Evolutionary conservation across 176 grass and related monocot species (phyloP), one percentile per base, ranked within the genome.

Genomic region (Hsuehochloa calcarea): DNA sequence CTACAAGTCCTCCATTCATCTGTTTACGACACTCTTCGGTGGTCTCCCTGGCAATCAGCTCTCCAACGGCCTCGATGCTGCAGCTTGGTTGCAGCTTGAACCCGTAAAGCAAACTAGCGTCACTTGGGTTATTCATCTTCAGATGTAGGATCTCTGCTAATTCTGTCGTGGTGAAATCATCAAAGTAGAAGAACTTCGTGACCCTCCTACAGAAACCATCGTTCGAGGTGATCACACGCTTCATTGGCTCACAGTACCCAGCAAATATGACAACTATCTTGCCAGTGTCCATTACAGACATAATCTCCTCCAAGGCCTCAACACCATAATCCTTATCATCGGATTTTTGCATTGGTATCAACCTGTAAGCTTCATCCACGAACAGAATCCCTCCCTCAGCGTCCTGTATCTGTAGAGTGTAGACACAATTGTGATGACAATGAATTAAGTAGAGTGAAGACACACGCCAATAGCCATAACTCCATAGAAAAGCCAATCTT

Each of bases 261-360:
- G 93, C 93, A 87, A 99, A 99, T 87, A 99, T 84, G 55, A 99
- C 87, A 35, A 94, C 90, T 38, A 99, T 68, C 81, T 96, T 99
- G 31, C 90, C 91, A 82, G 85, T 88, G 75, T 99, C 96, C 96
- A 99, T 99, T 40, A 99, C 88, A 19, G 93, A 96, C 93, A 99
- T 99, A 66, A 99, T 99, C 84, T 99, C 96, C 90, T 99, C 96
- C 82, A 99, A 72, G 52, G 96, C 96, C 82, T 99, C 96, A 80
- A 99, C 65, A 78, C 96, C 96, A 77, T 99, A 99, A 81, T 99
- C 96, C 88, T 96, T 99, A 80, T 96, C 96, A 68, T 99, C 88
- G 0, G 96, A 79, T 87, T 93, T 94, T 81, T 97, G 94, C 82
- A 80, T 88, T 58, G 91, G 93, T 85, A 99, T 92, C 84, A 99